These are phyloP conservation scores for Aureobasidium pullulans DNA, from an alignment of 2,329 filamentous ascomycete species.

Conservation along the genomic window DNA sequence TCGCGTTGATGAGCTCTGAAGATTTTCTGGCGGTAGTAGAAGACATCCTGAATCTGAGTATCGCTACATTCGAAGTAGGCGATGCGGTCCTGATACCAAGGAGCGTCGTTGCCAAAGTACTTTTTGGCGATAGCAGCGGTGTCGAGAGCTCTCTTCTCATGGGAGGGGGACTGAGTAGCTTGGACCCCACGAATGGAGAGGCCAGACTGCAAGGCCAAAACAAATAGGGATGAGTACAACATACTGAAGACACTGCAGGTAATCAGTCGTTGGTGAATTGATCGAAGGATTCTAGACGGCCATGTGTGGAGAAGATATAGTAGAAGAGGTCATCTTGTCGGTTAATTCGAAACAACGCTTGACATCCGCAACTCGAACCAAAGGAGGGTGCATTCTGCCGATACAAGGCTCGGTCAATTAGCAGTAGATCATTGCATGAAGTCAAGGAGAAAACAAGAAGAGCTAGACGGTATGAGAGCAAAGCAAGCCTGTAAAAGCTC, in stretches of 20 bases:
- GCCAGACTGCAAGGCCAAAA: not conserved
- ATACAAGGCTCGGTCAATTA: not conserved
- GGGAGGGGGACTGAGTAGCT: not conserved
- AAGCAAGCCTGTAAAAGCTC: not conserved
- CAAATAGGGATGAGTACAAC: constrained; percentile 3
- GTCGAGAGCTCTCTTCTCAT: not conserved
- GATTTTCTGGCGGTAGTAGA: constrained; percentile 41
- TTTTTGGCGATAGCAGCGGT: not conserved
- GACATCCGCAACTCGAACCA: not conserved
- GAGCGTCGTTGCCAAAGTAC: constrained; percentile 35
- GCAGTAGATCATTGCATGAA: not conserved
- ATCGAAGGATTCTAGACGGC: not conserved
- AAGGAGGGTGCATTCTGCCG: not conserved
- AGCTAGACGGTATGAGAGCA: not conserved
- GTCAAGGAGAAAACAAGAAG: not conserved
- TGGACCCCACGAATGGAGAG: not conserved
- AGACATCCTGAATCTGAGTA: constrained; percentile 33
- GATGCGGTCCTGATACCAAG: constrained; percentile 34
- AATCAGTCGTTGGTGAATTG: not conserved
- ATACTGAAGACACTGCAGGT: not conserved
- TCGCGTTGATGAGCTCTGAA: constrained; percentile 40
- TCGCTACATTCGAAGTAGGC: constrained; percentile 36
- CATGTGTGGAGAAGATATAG: not conserved
- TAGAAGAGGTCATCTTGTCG: not conserved
- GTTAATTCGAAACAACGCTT: constrained; percentile 2